Base-by-base conservation (phyloP, 208 protist genomes). In the Willaertia magna region DNA sequence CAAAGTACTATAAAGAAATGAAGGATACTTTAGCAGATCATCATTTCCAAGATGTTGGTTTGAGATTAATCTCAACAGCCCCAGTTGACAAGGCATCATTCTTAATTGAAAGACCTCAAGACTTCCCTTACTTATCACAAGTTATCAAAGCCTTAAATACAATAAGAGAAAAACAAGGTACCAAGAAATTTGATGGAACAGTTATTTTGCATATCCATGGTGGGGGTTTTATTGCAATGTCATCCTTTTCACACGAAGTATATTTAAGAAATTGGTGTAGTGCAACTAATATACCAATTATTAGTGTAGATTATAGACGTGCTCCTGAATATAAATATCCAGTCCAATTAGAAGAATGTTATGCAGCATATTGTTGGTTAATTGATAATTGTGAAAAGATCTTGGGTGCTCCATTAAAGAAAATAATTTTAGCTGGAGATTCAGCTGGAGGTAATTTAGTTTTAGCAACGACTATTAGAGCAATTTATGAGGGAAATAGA, bases 171-270 rank as follows among this genome's bases (percentile, higher is more conserved):
- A 67, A 67, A 67, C 55, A 67, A 30, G 22, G n/a, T 6, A 49
- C 4, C 7, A 67, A 18, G 3, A 67, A 16, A 34, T 67, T 67
- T 30, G 55, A 67, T n/a, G 55, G 55, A 1, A 34, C 18, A 34
- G 9, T 88, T 4, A 87, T 88, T 44, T 86, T 88, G 2, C 85
- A 88, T 52, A 44, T 88, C 0, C 85, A 87, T 40, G 86, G 86
- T 46, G 86, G 86, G 16, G 86, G 86, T 26, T 88, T 88, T 46
- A 42, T 88, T 39, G 67, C 86, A 0, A 82, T 87, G 85, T 30
- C 85, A 47, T 61, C 59, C 4, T 88, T 88, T 59, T 42, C n/a
- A 49, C 86, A 88, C 40, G 78, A 59, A 44, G 3, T 12, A 1
- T 88, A 88, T 47, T 48, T 87, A 6, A 67, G 86, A 55, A 20